A percentile compares a stretch with the other conserved stretches of the same genome.
Evolutionary conservation across 1,139 yeast species (phyloP).

Genomic region (Hanseniaspora sp.): DNA sequence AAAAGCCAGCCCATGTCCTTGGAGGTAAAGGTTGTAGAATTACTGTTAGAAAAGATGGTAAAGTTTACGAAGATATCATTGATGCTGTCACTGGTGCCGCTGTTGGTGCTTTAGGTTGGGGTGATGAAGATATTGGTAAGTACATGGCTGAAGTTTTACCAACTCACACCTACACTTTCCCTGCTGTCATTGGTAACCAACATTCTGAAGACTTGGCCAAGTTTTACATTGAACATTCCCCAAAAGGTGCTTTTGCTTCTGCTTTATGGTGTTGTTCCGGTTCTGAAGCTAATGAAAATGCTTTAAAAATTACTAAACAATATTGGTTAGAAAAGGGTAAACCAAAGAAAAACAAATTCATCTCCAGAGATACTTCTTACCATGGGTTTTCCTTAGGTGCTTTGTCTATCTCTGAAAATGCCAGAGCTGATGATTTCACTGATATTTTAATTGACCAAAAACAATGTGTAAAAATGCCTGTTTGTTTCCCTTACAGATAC

Average conservation of each 20-base stretch:
- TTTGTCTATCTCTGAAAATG: constrained; percentile 38
- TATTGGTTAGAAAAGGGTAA: constrained; percentile 44
- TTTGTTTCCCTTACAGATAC: constrained; percentile 42
- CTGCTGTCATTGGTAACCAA: constrained; percentile 36
- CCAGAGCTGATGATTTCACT: constrained; percentile 36
- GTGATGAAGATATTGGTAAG: constrained; percentile 42
- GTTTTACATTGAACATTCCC: constrained; percentile 43
- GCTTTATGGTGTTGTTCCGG: constrained; percentile 52
- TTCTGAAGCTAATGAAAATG: constrained; percentile 52
- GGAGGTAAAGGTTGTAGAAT: constrained; percentile 42
- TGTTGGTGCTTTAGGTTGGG: constrained; percentile 51
- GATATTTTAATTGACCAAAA: constrained; percentile 31
- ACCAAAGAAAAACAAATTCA: constrained; percentile 39
- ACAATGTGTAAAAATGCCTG: constrained; percentile 29
- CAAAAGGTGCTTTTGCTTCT: constrained; percentile 43
- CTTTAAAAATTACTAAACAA: constrained; percentile 46
- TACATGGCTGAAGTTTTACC: constrained; percentile 42
- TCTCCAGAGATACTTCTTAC: constrained; percentile 45
- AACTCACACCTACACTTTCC: constrained; percentile 38
- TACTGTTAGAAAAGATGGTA: constrained; percentile 40
- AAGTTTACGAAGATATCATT: constrained; percentile 33
- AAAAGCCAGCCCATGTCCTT: constrained; percentile 36
- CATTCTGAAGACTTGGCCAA: constrained; percentile 43
- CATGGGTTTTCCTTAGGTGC: constrained; percentile 53
- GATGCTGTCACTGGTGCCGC: constrained; percentile 61